Conservation (phyloP, 78 protist species). For the Dictyostelium capitatum region DNA sequence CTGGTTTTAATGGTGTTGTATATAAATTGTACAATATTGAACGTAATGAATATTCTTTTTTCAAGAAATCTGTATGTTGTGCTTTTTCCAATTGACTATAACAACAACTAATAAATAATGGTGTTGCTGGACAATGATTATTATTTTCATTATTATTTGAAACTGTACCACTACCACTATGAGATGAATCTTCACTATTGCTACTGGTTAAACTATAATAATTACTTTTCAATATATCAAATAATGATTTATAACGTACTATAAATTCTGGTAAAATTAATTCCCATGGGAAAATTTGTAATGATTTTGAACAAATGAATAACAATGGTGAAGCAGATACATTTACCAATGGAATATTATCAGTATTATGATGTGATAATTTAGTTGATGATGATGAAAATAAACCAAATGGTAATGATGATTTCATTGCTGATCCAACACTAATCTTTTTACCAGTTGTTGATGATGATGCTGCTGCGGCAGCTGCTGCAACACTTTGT, state of each 20-base stretch:
- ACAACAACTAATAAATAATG: constrained; percentile 63
- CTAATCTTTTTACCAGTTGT: background rate
- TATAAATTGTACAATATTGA: constrained; percentile 21
- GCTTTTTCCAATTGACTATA: constrained; percentile 33
- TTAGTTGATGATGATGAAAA: constrained; percentile 20
- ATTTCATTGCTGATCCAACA: background rate
- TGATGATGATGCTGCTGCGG: background rate
- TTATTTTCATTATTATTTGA: background rate
- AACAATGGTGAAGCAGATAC: constrained; percentile 62
- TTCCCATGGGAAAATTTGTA: constrained; percentile 84
- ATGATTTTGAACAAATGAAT: constrained; percentile 60
- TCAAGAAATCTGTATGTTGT: constrained; percentile 28
- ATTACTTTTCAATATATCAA: constrained; percentile 61
- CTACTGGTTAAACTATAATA: background rate
- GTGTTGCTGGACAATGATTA: constrained; percentile 14
- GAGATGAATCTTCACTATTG: background rate
- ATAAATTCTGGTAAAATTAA: constrained; percentile 71
- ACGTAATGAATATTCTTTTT: constrained; percentile 55
- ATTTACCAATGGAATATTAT: constrained; percentile 25
- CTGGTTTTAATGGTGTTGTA: constrained; percentile 16
- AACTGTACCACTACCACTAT: background rate
- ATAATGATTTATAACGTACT: constrained; percentile 57
- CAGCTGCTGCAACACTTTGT: background rate
- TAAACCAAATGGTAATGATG: constrained; percentile 33
- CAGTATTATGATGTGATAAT: background rate